phyloP scores from a whole-genome alignment of 2,329 filamentous ascomycete genomes.

The Fusarium transvaalense region DNA sequence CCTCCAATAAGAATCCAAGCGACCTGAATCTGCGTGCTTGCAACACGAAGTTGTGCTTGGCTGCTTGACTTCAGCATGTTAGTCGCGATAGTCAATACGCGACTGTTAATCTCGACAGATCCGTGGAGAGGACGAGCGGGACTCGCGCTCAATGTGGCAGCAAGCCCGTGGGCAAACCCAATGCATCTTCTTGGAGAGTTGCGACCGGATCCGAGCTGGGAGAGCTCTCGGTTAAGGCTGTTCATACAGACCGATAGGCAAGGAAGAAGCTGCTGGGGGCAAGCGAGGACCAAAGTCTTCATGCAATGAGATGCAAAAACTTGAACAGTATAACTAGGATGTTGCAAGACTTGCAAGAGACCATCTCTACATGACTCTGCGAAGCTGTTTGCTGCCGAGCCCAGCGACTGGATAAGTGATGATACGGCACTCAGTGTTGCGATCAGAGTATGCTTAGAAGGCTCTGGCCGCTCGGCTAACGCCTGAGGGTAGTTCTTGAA shows the following conservation, averaged over 20 bases:
- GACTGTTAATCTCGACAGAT: slow-evolving; percentile 94
- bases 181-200: slow-evolving; percentile 87
- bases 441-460: slow-evolving; percentile 86
- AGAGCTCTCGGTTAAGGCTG: slow-evolving; percentile 87
- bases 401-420: slow-evolving; percentile 81
- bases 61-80: slow-evolving; percentile 92
- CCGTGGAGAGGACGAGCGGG: slow-evolving; percentile 90
- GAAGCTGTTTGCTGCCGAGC: slow-evolving; percentile 82
- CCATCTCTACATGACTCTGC: slow-evolving; percentile 89
- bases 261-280: slow-evolving; percentile 89
- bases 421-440: slow-evolving; percentile 83
- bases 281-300: slow-evolving; percentile 88
- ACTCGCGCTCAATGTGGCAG: slow-evolving; percentile 90
- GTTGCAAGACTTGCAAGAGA: slow-evolving; percentile 88
- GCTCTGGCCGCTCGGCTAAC: slow-evolving; percentile 87
- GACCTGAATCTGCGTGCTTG: slow-evolving; percentile 95
- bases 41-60: slow-evolving; percentile 89
- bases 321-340: slow-evolving; percentile 96
- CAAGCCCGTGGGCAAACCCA: slow-evolving; percentile 91
- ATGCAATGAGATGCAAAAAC: slow-evolving; percentile 88
- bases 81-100: slow-evolving; percentile 90
- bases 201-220: slow-evolving; percentile 78
- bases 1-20: slow-evolving; percentile 98
- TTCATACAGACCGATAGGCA: slow-evolving; percentile 98
- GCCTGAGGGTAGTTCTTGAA: slow-evolving; percentile 95